A percentile compares a stretch with the other conserved stretches of the same genome.
phyloP scores from a whole-genome alignment of 106 monocot genomes.

The Acorus calamus region DNA sequence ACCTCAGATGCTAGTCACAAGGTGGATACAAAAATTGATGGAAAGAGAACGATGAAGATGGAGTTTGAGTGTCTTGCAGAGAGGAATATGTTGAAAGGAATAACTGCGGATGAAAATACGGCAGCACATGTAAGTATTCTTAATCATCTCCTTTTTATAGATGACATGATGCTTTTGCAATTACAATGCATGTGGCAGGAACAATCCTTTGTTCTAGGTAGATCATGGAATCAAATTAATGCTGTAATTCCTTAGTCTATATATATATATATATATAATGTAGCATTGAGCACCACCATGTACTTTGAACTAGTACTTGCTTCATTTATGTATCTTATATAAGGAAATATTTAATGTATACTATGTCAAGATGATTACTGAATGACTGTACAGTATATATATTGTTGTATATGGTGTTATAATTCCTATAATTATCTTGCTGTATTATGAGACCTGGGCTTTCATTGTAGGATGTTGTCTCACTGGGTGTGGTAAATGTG shows the following conservation, averaged over 20 bases:
- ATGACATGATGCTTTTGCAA: no score
- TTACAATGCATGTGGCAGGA: no score
- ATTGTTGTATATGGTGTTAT: not conserved
- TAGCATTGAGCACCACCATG: no score
- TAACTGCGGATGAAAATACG: slow-evolving; percentile 99
- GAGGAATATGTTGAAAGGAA: slow-evolving; percentile 92
- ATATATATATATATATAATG: no score
- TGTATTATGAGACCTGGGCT: not conserved
- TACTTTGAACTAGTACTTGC: no score
- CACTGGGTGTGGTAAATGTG: slow-evolving; percentile 69
- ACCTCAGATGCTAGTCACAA: slow-evolving; percentile 77
- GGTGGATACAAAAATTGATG: slow-evolving; percentile 96
- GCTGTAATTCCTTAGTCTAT: no score
- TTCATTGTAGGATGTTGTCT: slow-evolving; percentile 69
- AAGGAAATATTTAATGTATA: no score
- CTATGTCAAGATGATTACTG: no score
- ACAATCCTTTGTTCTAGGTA: no score
- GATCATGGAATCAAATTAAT: no score
- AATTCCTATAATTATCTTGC: not conserved
- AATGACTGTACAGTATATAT: no score
- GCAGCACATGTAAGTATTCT: slow-evolving; percentile 67
- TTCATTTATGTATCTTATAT: no score
- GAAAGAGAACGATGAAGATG: slow-evolving; percentile 45
- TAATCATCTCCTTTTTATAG: not conserved
- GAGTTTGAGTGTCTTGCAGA: slow-evolving; percentile 38